phyloP scores from a whole-genome alignment of 2,329 filamentous ascomycete genomes.

The Plenodomus tracheiphilus region DNA sequence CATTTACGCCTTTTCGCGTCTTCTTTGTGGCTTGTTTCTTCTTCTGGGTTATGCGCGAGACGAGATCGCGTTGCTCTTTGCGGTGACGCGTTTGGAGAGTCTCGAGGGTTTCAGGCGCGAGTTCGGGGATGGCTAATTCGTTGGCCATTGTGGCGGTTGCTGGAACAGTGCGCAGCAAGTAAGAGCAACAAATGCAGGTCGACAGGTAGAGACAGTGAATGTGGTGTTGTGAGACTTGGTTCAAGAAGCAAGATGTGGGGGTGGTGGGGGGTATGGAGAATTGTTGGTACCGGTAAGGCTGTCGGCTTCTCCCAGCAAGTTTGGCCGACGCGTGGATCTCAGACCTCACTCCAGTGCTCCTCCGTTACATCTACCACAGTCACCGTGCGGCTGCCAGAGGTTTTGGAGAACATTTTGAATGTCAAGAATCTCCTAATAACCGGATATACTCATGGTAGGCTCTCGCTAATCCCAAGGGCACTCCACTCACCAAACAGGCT shows the following conservation, averaged over 20 bases:
- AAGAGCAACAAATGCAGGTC: no score
- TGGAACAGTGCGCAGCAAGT: no score
- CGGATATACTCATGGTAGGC: no score
- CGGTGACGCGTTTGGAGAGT: conserved; percentile 78
- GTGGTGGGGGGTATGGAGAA: neutral
- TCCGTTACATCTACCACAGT: no score
- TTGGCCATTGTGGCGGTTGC: conserved; percentile 14
- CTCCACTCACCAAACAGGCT: no score
- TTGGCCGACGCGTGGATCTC: no score
- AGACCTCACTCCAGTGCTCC: no score
- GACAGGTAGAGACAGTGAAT: neutral
- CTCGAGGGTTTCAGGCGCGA: conserved; percentile 60
- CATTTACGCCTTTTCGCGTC: conserved; percentile 63
- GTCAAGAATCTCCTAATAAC: no score
- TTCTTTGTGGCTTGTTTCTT: conserved; percentile 95
- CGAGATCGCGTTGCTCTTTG: conserved; percentile 85
- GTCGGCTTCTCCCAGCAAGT: no score
- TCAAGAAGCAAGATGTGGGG: neutral
- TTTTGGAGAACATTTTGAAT: no score
- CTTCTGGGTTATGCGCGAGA: conserved; percentile 85
- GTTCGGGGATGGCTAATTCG: neutral
- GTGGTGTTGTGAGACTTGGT: conserved; percentile 6
- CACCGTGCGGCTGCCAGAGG: no score
- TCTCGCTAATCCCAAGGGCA: no score
- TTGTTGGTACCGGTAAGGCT: neutral